Conservation (phyloP, 192 early-diverging fungal genomes). For the Chytriomyces sp. region DNA sequence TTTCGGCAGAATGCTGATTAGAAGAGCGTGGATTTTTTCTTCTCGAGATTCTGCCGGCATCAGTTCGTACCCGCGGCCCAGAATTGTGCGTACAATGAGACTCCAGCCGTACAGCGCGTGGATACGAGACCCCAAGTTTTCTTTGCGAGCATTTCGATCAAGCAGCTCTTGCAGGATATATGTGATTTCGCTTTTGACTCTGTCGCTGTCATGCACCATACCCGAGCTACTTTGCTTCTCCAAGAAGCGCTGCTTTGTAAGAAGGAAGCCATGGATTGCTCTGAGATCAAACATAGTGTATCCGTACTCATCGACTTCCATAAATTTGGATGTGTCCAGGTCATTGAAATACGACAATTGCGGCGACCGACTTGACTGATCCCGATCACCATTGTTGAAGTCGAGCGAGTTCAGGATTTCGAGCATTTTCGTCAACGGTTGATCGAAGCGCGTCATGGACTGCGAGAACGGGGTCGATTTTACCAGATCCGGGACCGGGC, state of each 20-base stretch:
- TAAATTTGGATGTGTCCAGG: constrained; percentile 28
- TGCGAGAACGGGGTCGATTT: constrained; percentile 16
- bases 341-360: constrained; percentile 18
- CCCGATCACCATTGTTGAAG: constrained; percentile 44
- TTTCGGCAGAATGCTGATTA: constrained; percentile 69
- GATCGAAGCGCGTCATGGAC: constrained; percentile 42
- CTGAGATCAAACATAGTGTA: constrained; percentile 70
- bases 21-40: constrained; percentile 66
- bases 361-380: background rate
- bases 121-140: constrained; percentile 71
- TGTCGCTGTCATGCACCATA: constrained; percentile 32
- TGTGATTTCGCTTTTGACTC: constrained; percentile 53
- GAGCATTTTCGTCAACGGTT: constrained; percentile 74
- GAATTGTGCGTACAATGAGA: constrained; percentile 74
- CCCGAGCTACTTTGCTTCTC: constrained; percentile 20
- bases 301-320: constrained; percentile 37
- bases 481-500: constrained; percentile 24
- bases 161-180: constrained; percentile 71
- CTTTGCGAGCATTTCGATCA: constrained; percentile 73
- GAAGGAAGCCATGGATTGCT: constrained; percentile 66
- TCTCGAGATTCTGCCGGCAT: constrained; percentile 68
- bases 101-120: constrained; percentile 82
- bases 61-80: constrained; percentile 67
- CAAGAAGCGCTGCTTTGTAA: constrained; percentile 18
- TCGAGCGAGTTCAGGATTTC: constrained; percentile 76